Evolutionary conservation across 2,329 filamentous ascomycete genomes (phyloP), one percentile per base, ranked within the genome.

Genomic region (Eutypa lata): DNA sequence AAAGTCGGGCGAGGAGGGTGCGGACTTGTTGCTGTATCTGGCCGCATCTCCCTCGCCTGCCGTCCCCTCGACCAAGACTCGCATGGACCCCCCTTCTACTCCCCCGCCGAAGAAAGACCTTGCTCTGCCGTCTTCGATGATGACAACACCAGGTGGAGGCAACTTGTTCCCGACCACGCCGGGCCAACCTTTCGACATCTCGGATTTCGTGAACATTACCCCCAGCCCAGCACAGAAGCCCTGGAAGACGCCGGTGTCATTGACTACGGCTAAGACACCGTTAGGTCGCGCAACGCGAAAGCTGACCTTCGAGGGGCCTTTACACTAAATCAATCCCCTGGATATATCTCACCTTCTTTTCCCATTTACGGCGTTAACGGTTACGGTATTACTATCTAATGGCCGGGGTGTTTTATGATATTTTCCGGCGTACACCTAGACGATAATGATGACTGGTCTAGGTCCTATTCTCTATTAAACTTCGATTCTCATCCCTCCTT

Each of bases 201-300:
- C 91, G 49, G 94, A 99, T 68, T 99, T 96, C 72, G 88, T 97
- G 68, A 97, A 97, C 73, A 93, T 97, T 69, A 96, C 94, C 7
- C 94, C 94, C 0, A 96, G 91, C 66, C 94, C 94, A 19, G 94
- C 91, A 24, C 94, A 97, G 74, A 90, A 86, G 61, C 82, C 86
- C 10, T 97, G 91, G 89, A 90, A 88, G 69, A 96, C 91, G 0
- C 91, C 91, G 11, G 71, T 84, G 11, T 79, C 83, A 26, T 76
- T 78, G 28, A 68, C 73, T 8, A 67, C 64, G 10, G 68, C 73
- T 50, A 78, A 77, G 64, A 85, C 82, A 43, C 83, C 83, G 8
- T 68, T 82, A 53, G 90, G 84, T 61, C 83, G 88, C 46, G 81
- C 89, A n/a, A 78, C 90, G 63, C 83, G 89, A 66, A 80, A 86